Base-by-base conservation (phyloP, 2,329 filamentous ascomycete species). In the Rachicladosporium sp. region DNA sequence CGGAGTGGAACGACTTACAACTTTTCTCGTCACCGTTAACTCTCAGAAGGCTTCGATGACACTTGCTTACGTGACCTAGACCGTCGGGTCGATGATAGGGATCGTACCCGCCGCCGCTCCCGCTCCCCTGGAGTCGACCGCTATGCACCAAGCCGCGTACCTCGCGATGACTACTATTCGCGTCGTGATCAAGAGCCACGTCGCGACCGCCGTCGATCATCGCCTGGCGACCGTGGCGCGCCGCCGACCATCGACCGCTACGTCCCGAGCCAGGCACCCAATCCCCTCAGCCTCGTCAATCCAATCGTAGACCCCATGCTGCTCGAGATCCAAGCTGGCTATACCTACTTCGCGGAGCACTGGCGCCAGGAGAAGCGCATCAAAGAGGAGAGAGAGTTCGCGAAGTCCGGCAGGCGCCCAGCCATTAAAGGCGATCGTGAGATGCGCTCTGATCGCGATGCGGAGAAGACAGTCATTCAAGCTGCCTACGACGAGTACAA, bases 281-380 rank as follows among this genome's bases (percentile, higher is more conserved):
- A 51, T 10, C 48, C 52, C 6, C 64, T 68, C 15, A 59, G 72
- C 23, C 66, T 71, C 6, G 60, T 65, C 11, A 88, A 88, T 49
- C 82, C 81, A 6, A 64, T 89, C 3, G 69, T 74, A 9, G 82
- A 89, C 46, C 83, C 83, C 2, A 69, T 81, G 50, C 75, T 75
- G 44, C 68, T 89, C 7, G 76, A 81, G 2, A 87, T 82, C 46
- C 83, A 89, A 56, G 83, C 88, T 40, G 83, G 83, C 2, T 89
- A 89, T 61, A 88, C 82, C 10, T 89, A 81, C 60, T 89, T 85
- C 52, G 79, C 83, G 11, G 83, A 89, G 59, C 89, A 83, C 83
- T 89, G 83, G 83, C 75, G 83, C 44, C 69, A 79, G 48, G 85
- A 88, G 50, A 82, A 88, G 58, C 78, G 78, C 54, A 81, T 88